phyloP scores from a whole-genome alignment of 2,329 filamentous ascomycete genomes.

The Gnomoniopsis sp. region DNA sequence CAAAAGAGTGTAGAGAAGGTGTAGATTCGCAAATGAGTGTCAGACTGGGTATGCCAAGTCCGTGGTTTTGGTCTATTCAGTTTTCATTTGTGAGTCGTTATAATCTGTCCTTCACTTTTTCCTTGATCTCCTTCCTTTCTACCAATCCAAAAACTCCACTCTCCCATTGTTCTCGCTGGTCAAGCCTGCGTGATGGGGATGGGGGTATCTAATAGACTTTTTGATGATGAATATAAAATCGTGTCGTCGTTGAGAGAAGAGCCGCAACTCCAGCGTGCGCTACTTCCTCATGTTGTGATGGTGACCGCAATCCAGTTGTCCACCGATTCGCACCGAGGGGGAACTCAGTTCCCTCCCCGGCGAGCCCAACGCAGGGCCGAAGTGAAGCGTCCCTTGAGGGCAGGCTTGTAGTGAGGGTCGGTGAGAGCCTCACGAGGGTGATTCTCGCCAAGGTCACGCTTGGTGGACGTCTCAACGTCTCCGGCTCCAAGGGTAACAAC shows the following conservation, averaged over 20 bases:
- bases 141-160: slow-evolving; percentile 13
- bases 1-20: slow-evolving; percentile 15
- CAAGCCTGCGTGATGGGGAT: slow-evolving; percentile 5
- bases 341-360: neutral
- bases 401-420: slow-evolving; percentile 11
- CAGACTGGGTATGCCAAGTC: slow-evolving; percentile 1
- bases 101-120: slow-evolving; percentile 5
- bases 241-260: slow-evolving; percentile 16
- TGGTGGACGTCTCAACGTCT: slow-evolving; percentile 20
- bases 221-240: slow-evolving; percentile 8
- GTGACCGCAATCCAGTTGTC: neutral
- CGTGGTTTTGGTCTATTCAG: slow-evolving; percentile 9
- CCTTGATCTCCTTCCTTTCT: neutral
- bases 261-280: slow-evolving; percentile 18
- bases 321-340: neutral
- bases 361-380: slow-evolving; percentile 8
- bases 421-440: slow-evolving; percentile 18
- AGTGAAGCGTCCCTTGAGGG: slow-evolving; percentile 1
- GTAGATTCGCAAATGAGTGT: slow-evolving; percentile 11
- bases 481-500: slow-evolving; percentile 47
- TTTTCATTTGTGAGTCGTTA: slow-evolving; percentile 13
- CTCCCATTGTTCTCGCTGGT: slow-evolving; percentile 5
- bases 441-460: slow-evolving; percentile 10
- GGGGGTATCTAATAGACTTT: slow-evolving; percentile 13
- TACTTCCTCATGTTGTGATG: slow-evolving; percentile 1